Conservation (phyloP, 352 stramenopile species). For the Phytophthora foliorum region DNA sequence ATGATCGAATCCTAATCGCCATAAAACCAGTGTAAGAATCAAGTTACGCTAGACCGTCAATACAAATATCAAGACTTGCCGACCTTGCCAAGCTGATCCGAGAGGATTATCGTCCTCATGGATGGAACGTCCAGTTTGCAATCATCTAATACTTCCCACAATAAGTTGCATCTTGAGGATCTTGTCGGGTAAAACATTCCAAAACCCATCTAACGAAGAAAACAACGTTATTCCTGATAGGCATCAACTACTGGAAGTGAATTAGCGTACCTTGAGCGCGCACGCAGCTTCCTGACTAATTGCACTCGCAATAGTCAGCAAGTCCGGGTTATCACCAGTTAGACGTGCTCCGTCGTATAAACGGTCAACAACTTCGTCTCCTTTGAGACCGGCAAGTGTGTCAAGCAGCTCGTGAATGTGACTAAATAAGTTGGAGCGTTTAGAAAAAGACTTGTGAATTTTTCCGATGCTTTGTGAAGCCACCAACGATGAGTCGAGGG, state of each 20-base stretch:
- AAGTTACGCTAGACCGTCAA: not conserved
- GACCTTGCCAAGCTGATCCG: slow-evolving; percentile 35
- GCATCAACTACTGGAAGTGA: not conserved
- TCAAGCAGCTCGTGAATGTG: slow-evolving; percentile 31
- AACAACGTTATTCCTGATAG: slow-evolving; percentile 3
- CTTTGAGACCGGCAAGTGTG: slow-evolving; percentile 17
- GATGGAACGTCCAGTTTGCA: slow-evolving; percentile 18
- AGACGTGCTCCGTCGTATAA: slow-evolving; percentile 9
- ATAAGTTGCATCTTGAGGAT: slow-evolving; percentile 16
- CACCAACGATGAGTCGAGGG: not conserved
- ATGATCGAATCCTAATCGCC: slow-evolving; percentile 35
- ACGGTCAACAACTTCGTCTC: not conserved
- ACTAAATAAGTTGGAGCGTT: slow-evolving; percentile 11
- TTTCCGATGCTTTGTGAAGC: not conserved
- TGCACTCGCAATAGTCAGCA: slow-evolving; percentile 24
- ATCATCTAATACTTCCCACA: slow-evolving; percentile 33
- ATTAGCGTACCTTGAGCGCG: slow-evolving; percentile 50
- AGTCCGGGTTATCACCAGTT: not conserved
- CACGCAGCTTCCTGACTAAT: slow-evolving; percentile 53
- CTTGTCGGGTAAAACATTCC: slow-evolving; percentile 51
- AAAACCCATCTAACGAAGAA: slow-evolving; percentile 57
- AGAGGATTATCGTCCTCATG: slow-evolving; percentile 40
- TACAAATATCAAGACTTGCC: slow-evolving; percentile 3
- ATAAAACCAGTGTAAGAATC: slow-evolving; percentile 6
- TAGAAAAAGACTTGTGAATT: not conserved